A percentile compares a stretch with the other conserved stretches of the same genome.
Conservation (phyloP, 179 eudicot species). For the Spergularia azorica region DNA sequence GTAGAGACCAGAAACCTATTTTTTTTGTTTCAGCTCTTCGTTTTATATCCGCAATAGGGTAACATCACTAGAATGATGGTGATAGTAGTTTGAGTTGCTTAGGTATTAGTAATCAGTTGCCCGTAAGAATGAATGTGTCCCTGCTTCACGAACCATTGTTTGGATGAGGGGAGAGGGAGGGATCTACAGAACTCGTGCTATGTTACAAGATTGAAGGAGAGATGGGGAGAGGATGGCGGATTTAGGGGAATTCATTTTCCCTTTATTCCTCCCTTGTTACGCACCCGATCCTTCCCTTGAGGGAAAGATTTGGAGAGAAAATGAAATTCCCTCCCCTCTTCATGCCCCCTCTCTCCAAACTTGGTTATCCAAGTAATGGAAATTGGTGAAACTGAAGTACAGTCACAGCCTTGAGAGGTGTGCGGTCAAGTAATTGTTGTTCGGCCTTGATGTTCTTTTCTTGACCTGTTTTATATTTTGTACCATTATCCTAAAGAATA, state of each 20-base stretch:
- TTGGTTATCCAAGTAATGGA: background rate
- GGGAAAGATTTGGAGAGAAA: background rate
- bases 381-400: background rate
- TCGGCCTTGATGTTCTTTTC: background rate
- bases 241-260: background rate
- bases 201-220: background rate
- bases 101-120: background rate
- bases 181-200: no score
- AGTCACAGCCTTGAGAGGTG: background rate
- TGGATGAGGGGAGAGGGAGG: background rate
- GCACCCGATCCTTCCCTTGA: no score
- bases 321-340: background rate
- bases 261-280: no score
- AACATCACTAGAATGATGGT: background rate
- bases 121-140: background rate
- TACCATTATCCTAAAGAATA: no score
- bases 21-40: background rate
- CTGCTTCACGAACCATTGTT: background rate
- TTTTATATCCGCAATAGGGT: background rate
- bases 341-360: background rate
- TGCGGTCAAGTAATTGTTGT: background rate
- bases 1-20: background rate
- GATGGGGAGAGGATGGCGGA: background rate
- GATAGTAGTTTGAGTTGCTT: background rate
- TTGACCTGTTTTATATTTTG: background rate